Base-by-base conservation (phyloP, 768 basidiomycete genomes). In the Suillus paluster region DNA sequence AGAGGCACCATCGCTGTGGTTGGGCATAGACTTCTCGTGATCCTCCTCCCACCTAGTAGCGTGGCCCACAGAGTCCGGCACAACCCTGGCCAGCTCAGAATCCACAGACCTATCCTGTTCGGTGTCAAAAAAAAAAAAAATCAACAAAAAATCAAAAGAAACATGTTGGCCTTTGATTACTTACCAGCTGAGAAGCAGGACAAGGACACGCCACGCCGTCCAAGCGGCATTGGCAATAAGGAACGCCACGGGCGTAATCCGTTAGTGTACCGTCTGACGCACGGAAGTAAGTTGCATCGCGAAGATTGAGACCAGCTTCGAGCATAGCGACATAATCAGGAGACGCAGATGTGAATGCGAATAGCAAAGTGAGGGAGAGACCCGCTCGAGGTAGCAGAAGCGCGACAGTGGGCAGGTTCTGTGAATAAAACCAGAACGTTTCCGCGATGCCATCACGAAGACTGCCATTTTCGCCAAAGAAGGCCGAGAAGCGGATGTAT, bases 321-420 rank as follows among this genome's bases (percentile, higher is more conserved):
- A 79, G 77, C 60, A 84, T 76, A 53, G 77, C 76, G 17, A 84
- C 75, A 46, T 78, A 77, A 62, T 76, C 81, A 23, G 82, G 78
- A 57, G 83, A 77, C 3, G 86, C 77, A 19, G 77, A 71, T 57
- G 83, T 84, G 73, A 88, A 91, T 0, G 83, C 74, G 49, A 95
- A 75, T n/a, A 95, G 81, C 33, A 95, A 74, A 1, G 90, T 88
- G 5, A 95, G 75, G 45, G 81, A 82, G 44, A 97, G 78, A 10
- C 86, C 93, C 34, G 92, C 92, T 62, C 95, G 85, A 27, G 95
- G 95, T 21, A 97, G 78, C 45, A 95, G 83, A n/a, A 94, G 82
- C 10, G 86, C 83, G 45, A 95, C 86, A 0, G 91, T 92, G 5
- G 94, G 90, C 39, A 90, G 72, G 70, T 95, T 94, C 78, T 97